Base-by-base conservation (phyloP, 2,329 filamentous ascomycete species). In the Orbilia oligospora region DNA sequence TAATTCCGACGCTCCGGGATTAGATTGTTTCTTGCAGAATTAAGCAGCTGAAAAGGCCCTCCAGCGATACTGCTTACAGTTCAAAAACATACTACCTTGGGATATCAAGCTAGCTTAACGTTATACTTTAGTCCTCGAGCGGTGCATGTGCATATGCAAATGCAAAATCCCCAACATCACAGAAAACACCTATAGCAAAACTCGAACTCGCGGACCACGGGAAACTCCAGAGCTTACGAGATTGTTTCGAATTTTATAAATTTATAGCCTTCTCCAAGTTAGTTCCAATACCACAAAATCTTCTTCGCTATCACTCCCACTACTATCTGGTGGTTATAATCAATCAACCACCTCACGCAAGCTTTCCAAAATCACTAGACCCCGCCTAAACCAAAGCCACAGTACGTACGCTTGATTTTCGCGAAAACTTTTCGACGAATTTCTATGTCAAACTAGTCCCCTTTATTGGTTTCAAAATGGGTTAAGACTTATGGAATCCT, bases 201-300 rank as follows among this genome's bases (percentile, higher is more conserved):
- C 27, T 30, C n/a, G n/a, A 30, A 30, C 27, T 30, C 3, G 6
- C 33, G 8, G 33, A 9, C 33, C 24, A 24, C 2, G 9, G 48
- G 48, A 12, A 18, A 55, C 51, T 18, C 49, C 20, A 22, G 5
- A 27, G 12, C 10, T 9, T 16, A 2, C 16, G 4, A 16, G 18
- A 2, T 24, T 18, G 53, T n/a, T 46, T 36, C 18, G 18, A 61
- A 58, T 49, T 66, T 66, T 76, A 76, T 76, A 76, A 76, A 76
- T 76, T 58, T 44, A n/a, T 51, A 20, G 14, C 22, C 8, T 20
- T 20, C 16, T 46, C 44, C 44, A 1, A 18, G 41, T 16, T 46
- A 46, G 14, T 12, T 5, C 4, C 41, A 8, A 46, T 46, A 46
- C 9, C 16, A 9, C 9, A 2, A 20, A n/a, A 46, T 20, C 9